Conservation (phyloP, 331 rosid genomes). For the Rhamnella rubrinervis region DNA sequence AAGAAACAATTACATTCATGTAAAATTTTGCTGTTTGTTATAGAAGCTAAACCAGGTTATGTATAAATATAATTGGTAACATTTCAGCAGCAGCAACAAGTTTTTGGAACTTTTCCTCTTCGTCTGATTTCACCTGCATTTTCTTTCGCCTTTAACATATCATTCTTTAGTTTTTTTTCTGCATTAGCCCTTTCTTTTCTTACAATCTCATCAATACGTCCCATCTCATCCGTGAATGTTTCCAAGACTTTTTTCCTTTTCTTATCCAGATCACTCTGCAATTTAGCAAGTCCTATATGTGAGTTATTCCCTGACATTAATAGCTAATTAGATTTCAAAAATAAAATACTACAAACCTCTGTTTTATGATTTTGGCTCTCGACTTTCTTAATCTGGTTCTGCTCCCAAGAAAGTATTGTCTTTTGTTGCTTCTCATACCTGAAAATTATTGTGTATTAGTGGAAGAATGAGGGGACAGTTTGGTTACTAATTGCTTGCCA, state of each 20-base stretch:
- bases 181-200: constrained; percentile 57
- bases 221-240: constrained; percentile 21
- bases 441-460: constrained; percentile 14
- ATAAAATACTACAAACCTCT: constrained; percentile 46
- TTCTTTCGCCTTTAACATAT: constrained; percentile 43
- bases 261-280: constrained; percentile 37
- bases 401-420: constrained; percentile 59
- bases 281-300: constrained; percentile 9
- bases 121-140: constrained; percentile 54
- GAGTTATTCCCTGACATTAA: not conserved
- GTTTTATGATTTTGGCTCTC: constrained; percentile 25
- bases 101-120: constrained; percentile 54
- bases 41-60: too few species aligned
- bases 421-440: constrained; percentile 50
- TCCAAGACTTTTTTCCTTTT: constrained; percentile 35
- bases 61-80: too few species aligned
- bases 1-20: not conserved
- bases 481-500: too few species aligned
- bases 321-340: constrained; percentile 3
- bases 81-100: constrained; percentile 58
- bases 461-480: too few species aligned
- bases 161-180: constrained; percentile 31
- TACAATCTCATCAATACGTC: constrained; percentile 40
- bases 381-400: constrained; percentile 18
- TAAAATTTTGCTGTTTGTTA: too few species aligned